Evolutionary conservation across 2,329 filamentous ascomycete species (phyloP), one percentile per base, ranked within the genome.

Genomic region (Phyllosticta ampelicida): DNA sequence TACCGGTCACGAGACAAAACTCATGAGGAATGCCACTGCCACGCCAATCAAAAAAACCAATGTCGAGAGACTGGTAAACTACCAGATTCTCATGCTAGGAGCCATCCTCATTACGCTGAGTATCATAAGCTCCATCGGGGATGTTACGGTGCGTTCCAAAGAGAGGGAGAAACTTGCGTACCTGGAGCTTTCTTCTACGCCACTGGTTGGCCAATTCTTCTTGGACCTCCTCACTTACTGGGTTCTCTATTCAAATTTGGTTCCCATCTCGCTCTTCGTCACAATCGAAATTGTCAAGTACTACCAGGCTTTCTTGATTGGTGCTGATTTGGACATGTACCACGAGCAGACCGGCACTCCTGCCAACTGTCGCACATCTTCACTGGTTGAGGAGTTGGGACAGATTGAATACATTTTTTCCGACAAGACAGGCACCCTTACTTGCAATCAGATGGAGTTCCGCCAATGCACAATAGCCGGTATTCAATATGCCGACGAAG

Each of bases 391-490:
- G 74, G 95, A 99, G 69, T 76, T 99, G 51, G 94, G 94, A 58
- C 96, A 97, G 81, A 95, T 99, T 51, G 94, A 97, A 68, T 99
- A 95, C 67, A 94, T 99, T 63, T 99, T 99, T 71, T 96, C 90
- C 0, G 92, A 97, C 77, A 97, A 97, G 77, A 97, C 92, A 1
- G 92, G 92, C 50, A 97, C 92, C 3, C 77, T 97, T 67, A 97
- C 92, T n/a, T 95, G 91, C 75, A 97, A 97, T 69, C 86, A 90
- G 80, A 97, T 99, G 94, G 92, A 97, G 72, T 99, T 97, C 73
- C 90, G 90, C 70, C 90, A 97, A 72, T 95, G 89, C 67, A 87
- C 88, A 0, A 97, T 99, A 68, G 89, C 84, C 23, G 94, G 94
- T 23, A 86, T 97, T 56, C 92, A 96, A 73, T 99, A 99, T 68